A percentile compares a stretch with the other conserved stretches of the same genome.
Evolutionary conservation across 2,329 filamentous ascomycete species (phyloP).

Genomic region (Xylaria multiplex): DNA sequence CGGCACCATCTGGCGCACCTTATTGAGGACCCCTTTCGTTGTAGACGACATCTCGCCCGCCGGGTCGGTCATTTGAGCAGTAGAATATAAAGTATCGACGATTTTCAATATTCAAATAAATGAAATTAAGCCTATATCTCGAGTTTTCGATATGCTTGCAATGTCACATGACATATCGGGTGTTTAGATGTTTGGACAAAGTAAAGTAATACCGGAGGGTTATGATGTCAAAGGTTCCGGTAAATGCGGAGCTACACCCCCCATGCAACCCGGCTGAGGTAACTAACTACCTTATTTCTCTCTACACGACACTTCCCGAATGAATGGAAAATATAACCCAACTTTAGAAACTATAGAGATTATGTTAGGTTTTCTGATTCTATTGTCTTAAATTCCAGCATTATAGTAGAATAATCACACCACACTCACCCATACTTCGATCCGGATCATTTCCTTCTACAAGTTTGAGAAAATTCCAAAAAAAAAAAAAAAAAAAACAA

Average conservation of each 20-base stretch:
- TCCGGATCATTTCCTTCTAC: too few species aligned
- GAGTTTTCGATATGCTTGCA: neutral
- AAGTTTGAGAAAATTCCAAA: too few species aligned
- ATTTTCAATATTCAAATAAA: neutral
- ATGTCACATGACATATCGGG: neutral
- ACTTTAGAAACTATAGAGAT: too few species aligned
- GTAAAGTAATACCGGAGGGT: slow-evolving; percentile 7
- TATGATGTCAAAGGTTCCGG: slow-evolving; percentile 27
- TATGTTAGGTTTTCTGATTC: too few species aligned
- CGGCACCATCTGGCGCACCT: slow-evolving; percentile 89
- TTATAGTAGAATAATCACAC: too few species aligned
- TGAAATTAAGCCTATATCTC: neutral
- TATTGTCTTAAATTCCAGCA: too few species aligned
- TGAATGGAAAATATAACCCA: too few species aligned
- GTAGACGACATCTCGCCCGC: slow-evolving; percentile 68
- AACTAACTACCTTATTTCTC: neutral
- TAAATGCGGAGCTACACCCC: slow-evolving; percentile 24
- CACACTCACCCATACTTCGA: too few species aligned
- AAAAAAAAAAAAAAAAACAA: too few species aligned
- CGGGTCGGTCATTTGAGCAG: slow-evolving; percentile 43
- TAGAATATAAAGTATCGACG: neutral
- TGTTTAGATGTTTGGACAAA: neutral
- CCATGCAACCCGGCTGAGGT: neutral
- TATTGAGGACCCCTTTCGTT: slow-evolving; percentile 79
- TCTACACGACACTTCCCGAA: too few species aligned